These are phyloP conservation scores for Myxozyma kluyveri DNA, from an alignment of 805 yeast species.

Conservation along the genomic window DNA sequence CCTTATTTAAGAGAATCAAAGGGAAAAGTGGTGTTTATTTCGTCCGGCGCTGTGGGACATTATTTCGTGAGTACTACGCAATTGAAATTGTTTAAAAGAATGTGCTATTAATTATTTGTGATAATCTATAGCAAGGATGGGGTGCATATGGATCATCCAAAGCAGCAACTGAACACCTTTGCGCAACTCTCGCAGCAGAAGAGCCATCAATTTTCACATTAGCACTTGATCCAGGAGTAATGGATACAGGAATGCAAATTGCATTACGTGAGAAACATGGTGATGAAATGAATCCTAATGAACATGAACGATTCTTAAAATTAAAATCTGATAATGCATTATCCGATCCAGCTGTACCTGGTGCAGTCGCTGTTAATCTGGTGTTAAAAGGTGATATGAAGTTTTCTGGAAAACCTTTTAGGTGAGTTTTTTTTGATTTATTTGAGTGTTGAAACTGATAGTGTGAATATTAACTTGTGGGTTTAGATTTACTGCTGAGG, in stretches of 20 bases:
- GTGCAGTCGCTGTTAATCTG: conserved; percentile 61
- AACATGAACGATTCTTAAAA: conserved; percentile 60
- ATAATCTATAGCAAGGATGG: conserved; percentile 59
- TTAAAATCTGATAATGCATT: conserved; percentile 58
- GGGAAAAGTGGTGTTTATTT: conserved; percentile 74
- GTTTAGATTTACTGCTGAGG: conserved; percentile 9
- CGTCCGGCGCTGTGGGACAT: conserved; percentile 80
- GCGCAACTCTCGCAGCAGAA: conserved; percentile 64
- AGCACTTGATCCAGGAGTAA: conserved; percentile 92
- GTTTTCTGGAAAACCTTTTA: conserved; percentile 64
- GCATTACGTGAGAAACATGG: conserved; percentile 66
- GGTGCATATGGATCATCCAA: conserved; percentile 88
- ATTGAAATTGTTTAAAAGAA: too few relatives aligned
- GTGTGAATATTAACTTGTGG: not conserved
- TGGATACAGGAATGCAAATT: conserved; percentile 83
- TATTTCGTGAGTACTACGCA: conserved; percentile 40
- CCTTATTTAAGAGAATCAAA: conserved; percentile 55
- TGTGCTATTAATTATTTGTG: not conserved
- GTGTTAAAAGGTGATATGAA: conserved; percentile 55
- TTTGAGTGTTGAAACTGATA: conserved; percentile 33
- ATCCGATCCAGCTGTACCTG: conserved; percentile 71
- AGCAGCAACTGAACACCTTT: conserved; percentile 83
- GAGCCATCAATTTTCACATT: conserved; percentile 59
- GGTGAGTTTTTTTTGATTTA: conserved; percentile 46
- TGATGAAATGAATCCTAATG: conserved; percentile 56